Base-by-base conservation (phyloP, 352 stramenopile genomes). In the Phytophthora colocasiae region DNA sequence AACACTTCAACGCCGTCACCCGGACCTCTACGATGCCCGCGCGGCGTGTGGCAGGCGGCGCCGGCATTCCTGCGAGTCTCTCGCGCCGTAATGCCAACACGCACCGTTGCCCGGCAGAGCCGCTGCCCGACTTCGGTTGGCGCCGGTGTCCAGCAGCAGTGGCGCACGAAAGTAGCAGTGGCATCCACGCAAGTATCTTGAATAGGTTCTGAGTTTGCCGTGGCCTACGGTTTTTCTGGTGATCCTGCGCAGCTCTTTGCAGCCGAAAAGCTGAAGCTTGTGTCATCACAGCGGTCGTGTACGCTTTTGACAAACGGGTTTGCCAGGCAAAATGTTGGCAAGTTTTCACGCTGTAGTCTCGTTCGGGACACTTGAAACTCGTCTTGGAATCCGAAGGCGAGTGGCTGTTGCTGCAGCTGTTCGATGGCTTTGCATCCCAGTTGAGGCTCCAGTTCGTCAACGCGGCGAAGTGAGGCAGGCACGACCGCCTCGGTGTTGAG, bases 401-500 rank as follows among this genome's bases (percentile, higher is more conserved):
- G 12, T 36, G 31, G 7, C 9, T 36, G 31, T 36, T 36, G 31
- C 12, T 36, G 31, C 31, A 36, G 29, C 29, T 34, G 29, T 34
- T 10, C 29, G 10, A 34, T 24, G 34, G 38, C 55, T 47, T 6
- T 47, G 29, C 26, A 38, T 31, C 22, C 29, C 44, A 50, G n/a
- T 48, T 50, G n/a, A 43, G 29, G 50, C 7, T 11, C 38, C 39
- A 6, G 22, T 53, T 68, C 45, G 61, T 71, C 67, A 64, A 72
- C 56, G 19, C 38, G 31, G 45, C 62, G 40, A 72, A 69, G 62
- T 58, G 63, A 67, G 49, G 38, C 22, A 72, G 50, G 61, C 56
- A 70, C 66, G 66, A 66, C 66, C 40, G 46, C 41, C 24, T 55
- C 48, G 44, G 51, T 53, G 67, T 75, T 45, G 67, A 72, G 67